phyloP scores from a whole-genome alignment of 768 basidiomycete genomes.

The Podaxis pistillaris region DNA sequence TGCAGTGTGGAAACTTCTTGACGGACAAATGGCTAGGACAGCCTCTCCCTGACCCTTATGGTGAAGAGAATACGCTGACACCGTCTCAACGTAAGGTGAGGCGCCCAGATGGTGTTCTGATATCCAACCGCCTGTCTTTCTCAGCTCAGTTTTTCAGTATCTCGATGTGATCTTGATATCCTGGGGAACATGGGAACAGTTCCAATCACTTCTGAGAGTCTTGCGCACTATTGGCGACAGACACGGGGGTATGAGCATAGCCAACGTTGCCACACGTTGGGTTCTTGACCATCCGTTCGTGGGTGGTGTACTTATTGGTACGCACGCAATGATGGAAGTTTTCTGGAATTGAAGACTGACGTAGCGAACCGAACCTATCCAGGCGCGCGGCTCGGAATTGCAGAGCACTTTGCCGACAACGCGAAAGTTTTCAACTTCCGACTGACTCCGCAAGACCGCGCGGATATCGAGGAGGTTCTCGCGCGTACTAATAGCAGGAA shows the following conservation, averaged over 20 bases:
- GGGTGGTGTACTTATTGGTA: conserved; percentile 75
- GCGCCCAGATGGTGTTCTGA: neutral
- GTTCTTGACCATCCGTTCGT: conserved; percentile 74
- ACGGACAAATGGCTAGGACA: conserved; percentile 67
- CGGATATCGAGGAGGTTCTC: conserved; percentile 60
- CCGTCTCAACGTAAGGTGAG: conserved; percentile 79
- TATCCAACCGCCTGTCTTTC: neutral
- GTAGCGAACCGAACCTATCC: neutral
- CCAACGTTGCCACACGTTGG: conserved; percentile 80
- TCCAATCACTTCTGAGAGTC: conserved; percentile 58
- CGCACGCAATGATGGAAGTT: conserved; percentile 11
- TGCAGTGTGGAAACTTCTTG: conserved; percentile 78
- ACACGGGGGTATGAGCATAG: conserved; percentile 62
- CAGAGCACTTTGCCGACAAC: conserved; percentile 72
- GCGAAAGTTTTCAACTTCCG: conserved; percentile 54
- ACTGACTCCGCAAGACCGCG: conserved; percentile 53
- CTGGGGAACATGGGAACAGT: conserved; percentile 76
- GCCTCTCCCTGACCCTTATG: conserved; percentile 69
- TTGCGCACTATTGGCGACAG: conserved; percentile 62
- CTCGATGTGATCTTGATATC: conserved; percentile 76
- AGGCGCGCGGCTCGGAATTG: conserved; percentile 73
- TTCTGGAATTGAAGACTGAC: neutral
- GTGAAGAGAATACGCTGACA: conserved; percentile 45
- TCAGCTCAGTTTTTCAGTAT: conserved; percentile 45
- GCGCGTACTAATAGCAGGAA: conserved; percentile 53